phyloP scores from a whole-genome alignment of 2,329 filamentous ascomycete species.

The Colletotrichum liaoningense region DNA sequence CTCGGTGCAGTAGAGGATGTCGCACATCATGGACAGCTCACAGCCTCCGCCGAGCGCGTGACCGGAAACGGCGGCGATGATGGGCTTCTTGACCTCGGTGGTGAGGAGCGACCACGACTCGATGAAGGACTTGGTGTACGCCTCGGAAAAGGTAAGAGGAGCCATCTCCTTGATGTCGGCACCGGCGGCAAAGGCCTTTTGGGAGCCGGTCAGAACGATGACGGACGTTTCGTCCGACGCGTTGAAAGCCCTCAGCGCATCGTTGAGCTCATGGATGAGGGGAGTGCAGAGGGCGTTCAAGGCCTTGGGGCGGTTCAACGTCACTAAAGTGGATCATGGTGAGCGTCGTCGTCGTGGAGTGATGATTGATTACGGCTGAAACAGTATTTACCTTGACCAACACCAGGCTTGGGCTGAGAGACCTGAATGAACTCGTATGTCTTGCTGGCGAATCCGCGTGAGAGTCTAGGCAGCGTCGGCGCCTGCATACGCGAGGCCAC shows the following conservation, averaged over 20 bases:
- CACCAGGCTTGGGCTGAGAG: slow-evolving; percentile 86
- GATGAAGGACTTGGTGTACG: slow-evolving; percentile 93
- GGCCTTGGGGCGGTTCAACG: slow-evolving; percentile 92
- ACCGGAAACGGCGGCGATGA: slow-evolving; percentile 93
- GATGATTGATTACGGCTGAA: slow-evolving; percentile 30
- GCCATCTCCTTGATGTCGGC: slow-evolving; percentile 99
- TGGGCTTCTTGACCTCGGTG: slow-evolving; percentile 87
- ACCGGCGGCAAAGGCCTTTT: slow-evolving; percentile 92
- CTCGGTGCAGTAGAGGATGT: slow-evolving; percentile 90
- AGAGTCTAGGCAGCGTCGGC: slow-evolving; percentile 66
- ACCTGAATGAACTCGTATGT: slow-evolving; percentile 86
- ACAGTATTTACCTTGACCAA: slow-evolving; percentile 79
- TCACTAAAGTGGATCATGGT: slow-evolving; percentile 69
- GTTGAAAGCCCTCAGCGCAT: slow-evolving; percentile 79
- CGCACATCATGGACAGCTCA: slow-evolving; percentile 97
- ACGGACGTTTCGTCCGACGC: slow-evolving; percentile 75
- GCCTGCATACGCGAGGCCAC: slow-evolving; percentile 70
- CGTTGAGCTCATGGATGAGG: slow-evolving; percentile 89
- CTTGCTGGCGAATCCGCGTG: slow-evolving; percentile 62
- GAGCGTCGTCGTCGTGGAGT: slow-evolving; percentile 5
- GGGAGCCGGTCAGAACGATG: slow-evolving; percentile 88
- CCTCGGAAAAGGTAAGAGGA: slow-evolving; percentile 86
- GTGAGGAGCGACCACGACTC: slow-evolving; percentile 92
- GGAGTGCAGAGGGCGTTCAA: slow-evolving; percentile 94
- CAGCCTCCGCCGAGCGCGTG: slow-evolving; percentile 96